Conservation (phyloP, 352 stramenopile genomes). For the Albugo candida region DNA sequence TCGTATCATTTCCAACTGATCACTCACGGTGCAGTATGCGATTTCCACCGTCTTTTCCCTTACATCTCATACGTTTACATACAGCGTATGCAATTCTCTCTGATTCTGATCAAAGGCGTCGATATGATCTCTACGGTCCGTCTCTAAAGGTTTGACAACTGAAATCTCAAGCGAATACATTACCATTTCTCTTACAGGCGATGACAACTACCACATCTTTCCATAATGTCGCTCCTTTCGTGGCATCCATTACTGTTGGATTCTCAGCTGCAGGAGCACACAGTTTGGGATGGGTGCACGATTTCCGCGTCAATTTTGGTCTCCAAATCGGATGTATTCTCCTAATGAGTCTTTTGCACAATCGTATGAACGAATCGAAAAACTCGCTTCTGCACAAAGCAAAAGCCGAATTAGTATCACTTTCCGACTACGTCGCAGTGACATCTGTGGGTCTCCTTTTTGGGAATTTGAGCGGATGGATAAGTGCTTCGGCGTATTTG, state of each 20-base stretch:
- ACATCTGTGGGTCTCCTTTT: conserved; percentile 31
- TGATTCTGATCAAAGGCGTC: conserved; percentile 40
- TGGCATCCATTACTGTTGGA: conserved; percentile 35
- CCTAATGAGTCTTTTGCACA: conserved; percentile 40
- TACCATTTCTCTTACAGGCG: too few relatives aligned
- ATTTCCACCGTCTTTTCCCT: too few relatives aligned
- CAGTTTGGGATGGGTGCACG: conserved; percentile 16
- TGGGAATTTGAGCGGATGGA: conserved; percentile 41
- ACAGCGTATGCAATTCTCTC: conserved; percentile 56
- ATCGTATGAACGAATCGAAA: conserved; percentile 4
- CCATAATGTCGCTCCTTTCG: conserved; percentile 31
- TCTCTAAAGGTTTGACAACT: conserved; percentile 15
- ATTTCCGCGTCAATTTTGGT: conserved; percentile 9
- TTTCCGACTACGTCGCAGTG: conserved; percentile 52
- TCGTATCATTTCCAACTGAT: conserved; percentile 78
- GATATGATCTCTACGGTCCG: conserved; percentile 59
- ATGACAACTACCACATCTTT: conserved; percentile 14
- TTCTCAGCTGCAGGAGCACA: conserved; percentile 26
- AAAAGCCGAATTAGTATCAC: conserved; percentile 23
- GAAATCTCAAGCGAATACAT: too few relatives aligned
- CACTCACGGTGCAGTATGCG: conserved; percentile 27
- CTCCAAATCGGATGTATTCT: conserved; percentile 31
- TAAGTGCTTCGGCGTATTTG: conserved; percentile 25
- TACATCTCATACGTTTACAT: neutral
- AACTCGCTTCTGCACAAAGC: too few relatives aligned